Percentiles rank a stretch among this genome's conserved stretches.
phyloP scores from a whole-genome alignment of 2,329 filamentous ascomycete genomes.

The Endothia cerciana region DNA sequence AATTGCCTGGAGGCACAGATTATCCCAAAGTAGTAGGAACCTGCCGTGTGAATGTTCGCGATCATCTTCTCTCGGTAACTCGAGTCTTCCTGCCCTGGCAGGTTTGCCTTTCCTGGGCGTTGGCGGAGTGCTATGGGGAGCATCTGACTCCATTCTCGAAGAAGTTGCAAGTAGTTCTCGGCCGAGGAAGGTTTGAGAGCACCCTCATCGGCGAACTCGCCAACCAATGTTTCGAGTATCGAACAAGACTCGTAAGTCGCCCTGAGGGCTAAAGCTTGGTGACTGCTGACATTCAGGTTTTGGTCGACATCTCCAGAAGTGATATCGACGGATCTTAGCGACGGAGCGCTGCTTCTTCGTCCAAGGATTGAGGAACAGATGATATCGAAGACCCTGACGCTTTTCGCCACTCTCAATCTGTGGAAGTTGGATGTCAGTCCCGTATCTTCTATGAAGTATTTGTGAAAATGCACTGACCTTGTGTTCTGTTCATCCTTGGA shows the following conservation, averaged over 20 bases:
- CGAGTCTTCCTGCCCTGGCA: neutral
- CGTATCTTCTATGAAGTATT: neutral
- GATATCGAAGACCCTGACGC: constrained; percentile 22
- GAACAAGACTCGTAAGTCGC: constrained; percentile 23
- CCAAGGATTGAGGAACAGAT: constrained; percentile 23
- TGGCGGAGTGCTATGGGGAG: constrained; percentile 21
- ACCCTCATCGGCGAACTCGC: constrained; percentile 20
- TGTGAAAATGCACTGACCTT: neutral
- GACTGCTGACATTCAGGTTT: neutral
- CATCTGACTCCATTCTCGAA: constrained; percentile 22
- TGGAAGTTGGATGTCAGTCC: neutral
- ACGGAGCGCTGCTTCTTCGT: constrained; percentile 20
- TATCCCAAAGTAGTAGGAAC: constrained; percentile 34
- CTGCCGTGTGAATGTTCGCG: constrained; percentile 30
- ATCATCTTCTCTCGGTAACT: constrained; percentile 25
- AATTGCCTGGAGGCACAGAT: constrained; percentile 31
- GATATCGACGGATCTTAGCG: constrained; percentile 14
- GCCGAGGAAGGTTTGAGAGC: constrained; percentile 17
- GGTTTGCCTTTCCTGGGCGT: constrained; percentile 10
- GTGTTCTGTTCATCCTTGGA: constrained; percentile 15
- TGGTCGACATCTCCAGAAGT: constrained; percentile 17
- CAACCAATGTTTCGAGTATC: constrained; percentile 21
- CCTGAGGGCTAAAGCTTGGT: constrained; percentile 16
- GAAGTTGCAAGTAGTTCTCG: constrained; percentile 19
- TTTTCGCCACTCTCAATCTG: constrained; percentile 24